A percentile compares a stretch with the other conserved stretches of the same genome.
Conservation (phyloP, 305 asterid genomes). For the Fraxinus sp. region DNA sequence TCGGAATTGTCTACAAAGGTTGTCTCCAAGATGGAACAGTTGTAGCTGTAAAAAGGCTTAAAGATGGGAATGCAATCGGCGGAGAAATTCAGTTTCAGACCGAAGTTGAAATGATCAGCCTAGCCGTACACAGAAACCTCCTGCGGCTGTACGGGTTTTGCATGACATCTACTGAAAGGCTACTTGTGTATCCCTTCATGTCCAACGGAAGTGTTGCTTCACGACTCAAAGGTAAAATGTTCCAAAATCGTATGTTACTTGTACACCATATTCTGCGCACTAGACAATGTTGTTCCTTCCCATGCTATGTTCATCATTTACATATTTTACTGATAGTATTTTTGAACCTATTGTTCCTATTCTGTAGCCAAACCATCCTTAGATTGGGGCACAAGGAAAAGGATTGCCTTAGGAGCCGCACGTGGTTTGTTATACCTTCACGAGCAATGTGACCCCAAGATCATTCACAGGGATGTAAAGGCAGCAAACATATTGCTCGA, state of each 20-base stretch:
- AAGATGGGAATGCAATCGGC: slow-evolving; percentile 65
- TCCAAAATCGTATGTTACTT: background rate
- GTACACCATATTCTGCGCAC: background rate
- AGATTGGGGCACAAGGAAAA: slow-evolving; percentile 81
- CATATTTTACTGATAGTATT: background rate
- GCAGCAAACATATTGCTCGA: slow-evolving; percentile 92
- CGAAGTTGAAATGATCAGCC: slow-evolving; percentile 87
- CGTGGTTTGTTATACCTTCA: slow-evolving; percentile 84
- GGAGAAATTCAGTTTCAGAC: slow-evolving; percentile 92
- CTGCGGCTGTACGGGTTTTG: slow-evolving; percentile 79
- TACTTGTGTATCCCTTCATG: slow-evolving; percentile 84
- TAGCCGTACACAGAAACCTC: slow-evolving; percentile 85
- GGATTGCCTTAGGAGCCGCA: slow-evolving; percentile 82
- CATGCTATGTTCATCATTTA: background rate
- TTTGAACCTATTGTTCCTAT: background rate
- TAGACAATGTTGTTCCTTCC: background rate
- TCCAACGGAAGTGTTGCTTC: slow-evolving; percentile 92
- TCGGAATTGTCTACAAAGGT: slow-evolving; percentile 89
- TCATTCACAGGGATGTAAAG: slow-evolving; percentile 87
- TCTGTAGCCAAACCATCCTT: slow-evolving; percentile 66
- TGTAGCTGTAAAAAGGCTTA: slow-evolving; percentile 83
- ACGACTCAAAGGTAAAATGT: slow-evolving; percentile 72
- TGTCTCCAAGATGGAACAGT: slow-evolving; percentile 70
- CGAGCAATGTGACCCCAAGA: slow-evolving; percentile 91
- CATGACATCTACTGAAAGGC: slow-evolving; percentile 65